Percentiles rank a stretch among this genome's conserved stretches.
phyloP scores from a whole-genome alignment of 2,329 filamentous ascomycete genomes.

The Neofusicoccum sp. region DNA sequence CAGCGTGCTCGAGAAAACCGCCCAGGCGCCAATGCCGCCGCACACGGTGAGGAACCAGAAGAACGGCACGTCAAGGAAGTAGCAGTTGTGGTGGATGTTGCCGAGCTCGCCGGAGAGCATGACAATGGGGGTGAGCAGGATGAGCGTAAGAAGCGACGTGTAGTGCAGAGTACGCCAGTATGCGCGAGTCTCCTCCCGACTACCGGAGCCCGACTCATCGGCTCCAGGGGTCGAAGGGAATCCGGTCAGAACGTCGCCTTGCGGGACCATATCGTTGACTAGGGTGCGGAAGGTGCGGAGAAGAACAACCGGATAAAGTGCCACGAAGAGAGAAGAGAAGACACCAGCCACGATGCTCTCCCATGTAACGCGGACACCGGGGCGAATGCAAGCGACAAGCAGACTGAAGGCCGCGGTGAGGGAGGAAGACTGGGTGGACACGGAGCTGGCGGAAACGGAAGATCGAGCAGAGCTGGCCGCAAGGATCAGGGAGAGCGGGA shows the following conservation, averaged over 20 bases:
- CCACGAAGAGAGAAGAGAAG: constrained; percentile 55
- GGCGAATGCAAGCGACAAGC: constrained; percentile 50
- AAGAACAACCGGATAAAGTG: constrained; percentile 55
- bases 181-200: constrained; percentile 52
- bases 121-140: constrained; percentile 53
- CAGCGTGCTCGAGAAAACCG: constrained; percentile 53
- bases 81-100: constrained; percentile 55
- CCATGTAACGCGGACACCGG: constrained; percentile 52
- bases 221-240: constrained; percentile 31
- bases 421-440: constrained; percentile 52
- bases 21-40: constrained; percentile 51
- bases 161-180: constrained; percentile 58
- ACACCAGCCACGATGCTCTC: constrained; percentile 56
- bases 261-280: constrained; percentile 47
- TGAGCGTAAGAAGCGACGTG: constrained; percentile 52
- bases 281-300: constrained; percentile 54
- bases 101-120: constrained; percentile 53
- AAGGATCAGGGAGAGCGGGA: constrained; percentile 53
- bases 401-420: constrained; percentile 56
- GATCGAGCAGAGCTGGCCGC: constrained; percentile 51
- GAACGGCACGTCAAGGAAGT: constrained; percentile 58
- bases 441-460: constrained; percentile 49
- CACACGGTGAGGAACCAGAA: constrained; percentile 58
- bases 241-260: constrained; percentile 47
- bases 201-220: constrained; percentile 24